Conservation (phyloP, 495 filamentous ascomycete genomes). For the Podospora fimiseda region DNA sequence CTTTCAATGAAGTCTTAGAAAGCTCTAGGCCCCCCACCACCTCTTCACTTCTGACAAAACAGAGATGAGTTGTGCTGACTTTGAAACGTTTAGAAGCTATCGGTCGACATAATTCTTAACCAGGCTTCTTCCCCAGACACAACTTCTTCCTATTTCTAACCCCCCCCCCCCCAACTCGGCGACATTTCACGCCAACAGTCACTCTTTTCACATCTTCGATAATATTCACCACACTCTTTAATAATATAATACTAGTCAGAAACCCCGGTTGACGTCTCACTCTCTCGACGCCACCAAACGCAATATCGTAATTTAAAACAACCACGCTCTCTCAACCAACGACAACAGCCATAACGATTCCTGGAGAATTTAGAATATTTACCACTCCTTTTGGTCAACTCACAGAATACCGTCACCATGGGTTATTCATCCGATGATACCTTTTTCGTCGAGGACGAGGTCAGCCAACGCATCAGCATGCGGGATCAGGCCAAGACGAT, state of each 20-base stretch:
- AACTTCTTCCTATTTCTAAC: conserved; percentile 20
- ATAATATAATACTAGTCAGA: conserved; percentile 45
- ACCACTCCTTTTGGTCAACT: conserved; percentile 15
- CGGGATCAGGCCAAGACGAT: conserved; percentile 69
- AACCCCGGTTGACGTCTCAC: conserved; percentile 36
- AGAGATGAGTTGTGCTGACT: conserved; percentile 20
- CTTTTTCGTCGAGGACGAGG: conserved; percentile 85
- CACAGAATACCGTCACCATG: conserved; percentile 53
- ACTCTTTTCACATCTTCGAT: conserved; percentile 40
- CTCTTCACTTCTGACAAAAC: conserved; percentile 2
- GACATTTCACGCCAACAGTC: conserved; percentile 40
- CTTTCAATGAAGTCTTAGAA: background rate
- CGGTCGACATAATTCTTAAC: conserved; percentile 29
- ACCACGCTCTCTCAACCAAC: conserved; percentile 4
- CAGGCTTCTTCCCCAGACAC: conserved; percentile 35
- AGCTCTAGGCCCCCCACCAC: background rate
- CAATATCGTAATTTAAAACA: conserved; percentile 18
- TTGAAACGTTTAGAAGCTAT: conserved; percentile 18
- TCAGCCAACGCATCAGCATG: conserved; percentile 44
- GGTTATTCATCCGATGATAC: conserved; percentile 50
- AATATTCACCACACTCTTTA: conserved; percentile 49
- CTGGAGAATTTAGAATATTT: conserved; percentile 44
- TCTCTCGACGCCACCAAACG: conserved; percentile 37
- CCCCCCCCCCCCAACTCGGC: conserved; percentile 21
- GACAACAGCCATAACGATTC: conserved; percentile 22